Evolutionary conservation across 352 stramenopile species (phyloP).

Genomic region (Phytophthora kernoviae): DNA sequence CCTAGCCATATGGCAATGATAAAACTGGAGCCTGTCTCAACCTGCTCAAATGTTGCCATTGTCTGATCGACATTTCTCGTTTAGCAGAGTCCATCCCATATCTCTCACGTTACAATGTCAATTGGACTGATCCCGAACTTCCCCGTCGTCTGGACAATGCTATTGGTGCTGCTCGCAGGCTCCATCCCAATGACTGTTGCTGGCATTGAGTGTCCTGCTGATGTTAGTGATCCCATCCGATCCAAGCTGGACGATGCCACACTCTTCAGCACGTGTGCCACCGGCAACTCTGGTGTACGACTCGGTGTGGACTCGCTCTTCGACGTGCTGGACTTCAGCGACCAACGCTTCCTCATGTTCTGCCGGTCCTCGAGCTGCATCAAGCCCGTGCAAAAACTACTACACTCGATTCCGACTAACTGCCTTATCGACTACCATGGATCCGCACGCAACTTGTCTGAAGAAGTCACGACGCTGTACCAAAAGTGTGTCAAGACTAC

Average conservation of each 20-base stretch:
- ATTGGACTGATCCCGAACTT: not conserved
- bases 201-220: conserved; percentile 1
- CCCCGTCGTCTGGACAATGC: not conserved
- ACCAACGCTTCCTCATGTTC: conserved; percentile 27
- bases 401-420: conserved; percentile 17
- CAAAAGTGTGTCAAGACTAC: conserved; percentile 13
- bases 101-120: too few relatives aligned
- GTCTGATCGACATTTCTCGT: too few relatives aligned
- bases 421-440: conserved; percentile 25
- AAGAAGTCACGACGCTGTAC: conserved; percentile 11
- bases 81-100: too few relatives aligned
- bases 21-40: too few relatives aligned
- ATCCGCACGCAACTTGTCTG: conserved; percentile 15
- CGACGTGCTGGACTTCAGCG: conserved; percentile 25
- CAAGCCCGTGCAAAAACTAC: conserved; percentile 19
- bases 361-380: conserved; percentile 26
- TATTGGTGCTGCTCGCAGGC: not conserved
- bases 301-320: conserved; percentile 16
- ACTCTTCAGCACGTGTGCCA: conserved; percentile 21
- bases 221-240: conserved; percentile 14
- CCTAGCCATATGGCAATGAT: too few relatives aligned
- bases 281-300: not conserved
- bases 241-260: conserved; percentile 19
- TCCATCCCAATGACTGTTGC: not conserved
- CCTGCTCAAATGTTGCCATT: too few relatives aligned